Evolutionary conservation across 2,329 filamentous ascomycete species (phyloP), one percentile per base, ranked within the genome.

Genomic region (Phoma sp.): DNA sequence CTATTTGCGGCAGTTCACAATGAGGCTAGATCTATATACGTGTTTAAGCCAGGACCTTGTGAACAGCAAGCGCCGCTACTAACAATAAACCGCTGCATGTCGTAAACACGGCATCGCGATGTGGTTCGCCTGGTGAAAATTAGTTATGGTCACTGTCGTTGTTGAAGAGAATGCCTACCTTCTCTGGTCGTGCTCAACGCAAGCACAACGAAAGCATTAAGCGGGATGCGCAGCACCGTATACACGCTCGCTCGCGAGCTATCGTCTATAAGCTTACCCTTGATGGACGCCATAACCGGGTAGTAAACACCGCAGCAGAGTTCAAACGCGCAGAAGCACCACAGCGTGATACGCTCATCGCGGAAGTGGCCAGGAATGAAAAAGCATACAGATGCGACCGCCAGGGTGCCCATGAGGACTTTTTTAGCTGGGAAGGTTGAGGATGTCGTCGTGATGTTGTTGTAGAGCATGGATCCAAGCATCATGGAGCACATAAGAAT

Each of bases 401-500:
- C 60, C 4, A 73, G 61, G 7, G 67, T 67, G 33, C 58, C 60
- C 15, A 65, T 63, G 67, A 66, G 57, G 15, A 73, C 67, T 32
- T 75, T 65, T 38, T 73, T 61, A 48, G 69, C 46, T 8, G 68
- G 59, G 13, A 63, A 39, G 3, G 65, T 55, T 5, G 62, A 57
- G n/a, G 61, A 36, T 5, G 55, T 59, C n/a, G 65, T 63, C 1
- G 67, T 68, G 45, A 72, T 51, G 27, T 75, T 63, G 58, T 78
- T 80, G 69, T 85, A 86, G 6, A 81, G 60, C 24, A 85, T 76
- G 1, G 84, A 84, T n/a, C 84, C 83, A 6, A 84, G 77, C 71
- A 85, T 84, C 70, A 85, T 84, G 6, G 81, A 78, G 21, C 80
- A 81, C 85, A 87, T 86, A 67, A 86, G 84, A 36, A 78, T 79